Conservation (phyloP, 441 rosid genomes). For the Manihot esculenta region DNA sequence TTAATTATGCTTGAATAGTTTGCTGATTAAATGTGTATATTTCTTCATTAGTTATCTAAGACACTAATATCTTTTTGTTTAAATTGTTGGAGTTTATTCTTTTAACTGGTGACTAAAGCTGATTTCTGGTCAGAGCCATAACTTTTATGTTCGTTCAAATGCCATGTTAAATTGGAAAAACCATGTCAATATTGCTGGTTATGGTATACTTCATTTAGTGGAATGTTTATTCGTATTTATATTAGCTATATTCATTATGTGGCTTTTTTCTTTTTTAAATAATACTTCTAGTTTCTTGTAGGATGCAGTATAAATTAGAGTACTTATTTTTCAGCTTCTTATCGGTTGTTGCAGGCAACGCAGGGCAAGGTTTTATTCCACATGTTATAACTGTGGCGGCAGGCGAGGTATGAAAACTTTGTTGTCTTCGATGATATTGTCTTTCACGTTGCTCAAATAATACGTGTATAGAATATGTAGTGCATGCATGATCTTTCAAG, state of each 20-base stretch:
- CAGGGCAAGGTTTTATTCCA: constrained; percentile 82
- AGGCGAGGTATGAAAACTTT: constrained; percentile 72
- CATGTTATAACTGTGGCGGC: constrained; percentile 74
- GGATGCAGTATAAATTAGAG: background rate
- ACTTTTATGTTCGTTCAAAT: background rate
- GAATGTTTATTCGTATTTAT: background rate
- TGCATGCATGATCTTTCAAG: background rate
- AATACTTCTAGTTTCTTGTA: no score
- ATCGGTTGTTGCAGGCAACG: constrained; percentile 53
- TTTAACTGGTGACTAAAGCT: background rate
- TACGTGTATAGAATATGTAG: background rate
- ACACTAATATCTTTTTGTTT: background rate
- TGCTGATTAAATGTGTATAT: background rate
- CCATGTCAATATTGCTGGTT: background rate
- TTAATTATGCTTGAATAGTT: background rate
- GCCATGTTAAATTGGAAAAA: background rate
- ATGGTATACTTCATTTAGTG: background rate
- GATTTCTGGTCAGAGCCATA: constrained; percentile 2
- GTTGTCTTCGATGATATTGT: background rate
- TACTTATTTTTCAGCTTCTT: constrained; percentile 9
- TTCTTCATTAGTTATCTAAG: background rate
- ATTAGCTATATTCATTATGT: background rate
- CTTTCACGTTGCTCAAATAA: background rate
- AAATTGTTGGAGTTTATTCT: background rate
- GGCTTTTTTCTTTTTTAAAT: background rate